Conservation (phyloP, 2,329 filamentous ascomycete species). For the Alternaria viburni region DNA sequence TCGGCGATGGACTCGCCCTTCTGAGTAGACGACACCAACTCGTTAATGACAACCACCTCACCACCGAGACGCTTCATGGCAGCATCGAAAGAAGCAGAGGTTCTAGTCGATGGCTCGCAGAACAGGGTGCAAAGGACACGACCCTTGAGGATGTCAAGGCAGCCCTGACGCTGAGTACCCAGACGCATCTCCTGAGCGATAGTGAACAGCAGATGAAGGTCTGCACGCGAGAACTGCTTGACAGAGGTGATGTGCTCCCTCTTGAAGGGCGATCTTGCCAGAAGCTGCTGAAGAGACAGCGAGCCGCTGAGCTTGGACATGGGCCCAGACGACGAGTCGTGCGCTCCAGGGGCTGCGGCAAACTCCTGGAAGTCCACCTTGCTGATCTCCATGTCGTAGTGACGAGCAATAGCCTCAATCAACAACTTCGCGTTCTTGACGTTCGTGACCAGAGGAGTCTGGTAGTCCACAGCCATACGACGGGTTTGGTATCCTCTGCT, state of each 20-base stretch:
- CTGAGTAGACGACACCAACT: conserved; percentile 83
- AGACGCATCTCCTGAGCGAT: conserved; percentile 98
- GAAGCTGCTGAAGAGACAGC: conserved; percentile 69
- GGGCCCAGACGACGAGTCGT: conserved; percentile 43
- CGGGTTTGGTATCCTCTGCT: conserved; percentile 96
- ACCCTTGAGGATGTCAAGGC: conserved; percentile 84
- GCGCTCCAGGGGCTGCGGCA: conserved; percentile 46
- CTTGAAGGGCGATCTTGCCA: conserved; percentile 85
- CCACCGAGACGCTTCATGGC: conserved; percentile 98
- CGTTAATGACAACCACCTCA: conserved; percentile 80
- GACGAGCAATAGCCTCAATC: conserved; percentile 89
- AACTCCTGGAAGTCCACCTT: conserved; percentile 92
- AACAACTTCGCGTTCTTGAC: conserved; percentile 99
- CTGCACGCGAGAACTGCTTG: conserved; percentile 83
- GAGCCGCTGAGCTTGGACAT: conserved; percentile 63
- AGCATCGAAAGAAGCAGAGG: conserved; percentile 93
- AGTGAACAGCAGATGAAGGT: conserved; percentile 92
- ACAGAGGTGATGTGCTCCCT: conserved; percentile 90
- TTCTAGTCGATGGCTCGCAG: conserved; percentile 96
- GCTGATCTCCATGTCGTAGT: conserved; percentile 83
- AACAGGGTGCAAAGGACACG: conserved; percentile 91
- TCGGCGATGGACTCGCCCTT: conserved; percentile 96
- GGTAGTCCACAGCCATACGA: conserved; percentile 97
- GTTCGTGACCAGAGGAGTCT: conserved; percentile 95
- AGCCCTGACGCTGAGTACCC: conserved; percentile 89